These are phyloP conservation scores for Kwoniella mangroviensis DNA, from an alignment of 768 basidiomycete species.

Conservation along the genomic window DNA sequence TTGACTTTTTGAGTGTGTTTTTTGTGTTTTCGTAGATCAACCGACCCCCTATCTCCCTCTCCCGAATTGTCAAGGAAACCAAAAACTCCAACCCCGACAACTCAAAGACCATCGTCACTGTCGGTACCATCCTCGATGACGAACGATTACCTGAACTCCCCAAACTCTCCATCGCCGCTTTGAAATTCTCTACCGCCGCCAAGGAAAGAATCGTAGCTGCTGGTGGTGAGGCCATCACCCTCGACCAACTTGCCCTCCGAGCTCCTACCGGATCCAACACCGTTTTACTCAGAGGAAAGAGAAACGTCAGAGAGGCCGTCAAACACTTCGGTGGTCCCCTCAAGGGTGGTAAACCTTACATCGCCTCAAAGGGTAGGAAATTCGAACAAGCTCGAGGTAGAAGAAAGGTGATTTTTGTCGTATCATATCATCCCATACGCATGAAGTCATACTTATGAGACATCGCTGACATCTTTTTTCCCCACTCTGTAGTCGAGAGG, in stretches of 20 bases:
- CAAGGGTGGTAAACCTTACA: conserved; percentile 98
- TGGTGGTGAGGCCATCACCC: conserved; percentile 90
- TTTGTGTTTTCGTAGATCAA: conserved; percentile 64
- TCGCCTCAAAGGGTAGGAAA: conserved; percentile 94
- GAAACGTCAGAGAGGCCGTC: conserved; percentile 90
- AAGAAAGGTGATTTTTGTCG: conserved; percentile 66
- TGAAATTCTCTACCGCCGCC: conserved; percentile 90
- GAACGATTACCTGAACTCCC: conserved; percentile 82
- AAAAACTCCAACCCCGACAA: conserved; percentile 59
- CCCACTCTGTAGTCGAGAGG: conserved; percentile 44
- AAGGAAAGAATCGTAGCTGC: conserved; percentile 93
- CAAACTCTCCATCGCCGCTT: conserved; percentile 89
- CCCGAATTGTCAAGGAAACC: conserved; percentile 85
- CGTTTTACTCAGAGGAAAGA: conserved; percentile 86
- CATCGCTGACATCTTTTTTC: background rate
- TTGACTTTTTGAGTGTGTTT: background rate
- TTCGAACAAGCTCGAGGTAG: conserved; percentile 99
- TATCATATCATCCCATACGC: background rate
- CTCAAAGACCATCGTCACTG: conserved; percentile 81
- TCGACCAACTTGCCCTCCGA: conserved; percentile 94
- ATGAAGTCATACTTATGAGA: too few species aligned
- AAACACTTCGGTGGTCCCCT: conserved; percentile 98
- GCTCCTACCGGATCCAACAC: conserved; percentile 96
- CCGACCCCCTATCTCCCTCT: conserved; percentile 94
- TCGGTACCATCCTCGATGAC: conserved; percentile 95